phyloP scores from a whole-genome alignment of 306 rosid species.

The Prinsepia uniflora region DNA sequence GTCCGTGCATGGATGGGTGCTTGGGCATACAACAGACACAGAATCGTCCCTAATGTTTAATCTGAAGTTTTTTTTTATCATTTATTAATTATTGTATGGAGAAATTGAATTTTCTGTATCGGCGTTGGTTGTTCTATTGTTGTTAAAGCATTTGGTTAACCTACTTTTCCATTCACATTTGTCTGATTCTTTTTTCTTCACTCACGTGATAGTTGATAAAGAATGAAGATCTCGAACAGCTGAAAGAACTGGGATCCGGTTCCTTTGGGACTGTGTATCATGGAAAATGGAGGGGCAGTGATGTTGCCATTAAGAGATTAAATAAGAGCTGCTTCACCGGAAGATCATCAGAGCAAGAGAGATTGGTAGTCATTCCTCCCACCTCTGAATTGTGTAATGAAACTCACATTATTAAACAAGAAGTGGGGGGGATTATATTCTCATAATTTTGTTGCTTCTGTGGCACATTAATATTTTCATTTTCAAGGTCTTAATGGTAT shows the following conservation, averaged over 20 bases:
- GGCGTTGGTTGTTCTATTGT: neutral
- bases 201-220: conserved; percentile 58
- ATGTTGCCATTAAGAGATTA: conserved; percentile 94
- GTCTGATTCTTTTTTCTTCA: conserved; percentile 31
- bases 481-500: conserved; percentile 13
- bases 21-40: neutral
- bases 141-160: neutral
- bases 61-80: neutral
- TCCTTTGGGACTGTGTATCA: conserved; percentile 95
- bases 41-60: conserved; percentile 4
- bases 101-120: neutral
- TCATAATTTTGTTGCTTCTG: conserved; percentile 1
- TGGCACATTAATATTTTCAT: neutral
- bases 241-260: conserved; percentile 85
- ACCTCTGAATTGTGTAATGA: conserved; percentile 12
- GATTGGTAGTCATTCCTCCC: conserved; percentile 54
- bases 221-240: conserved; percentile 90
- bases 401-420: neutral
- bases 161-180: neutral
- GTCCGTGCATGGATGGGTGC: neutral
- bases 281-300: conserved; percentile 94
- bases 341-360: conserved; percentile 89
- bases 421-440: neutral
- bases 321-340: conserved; percentile 90
- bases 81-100: neutral